phyloP scores from a whole-genome alignment of 2,329 filamentous ascomycete species.

The Metarhizium album region DNA sequence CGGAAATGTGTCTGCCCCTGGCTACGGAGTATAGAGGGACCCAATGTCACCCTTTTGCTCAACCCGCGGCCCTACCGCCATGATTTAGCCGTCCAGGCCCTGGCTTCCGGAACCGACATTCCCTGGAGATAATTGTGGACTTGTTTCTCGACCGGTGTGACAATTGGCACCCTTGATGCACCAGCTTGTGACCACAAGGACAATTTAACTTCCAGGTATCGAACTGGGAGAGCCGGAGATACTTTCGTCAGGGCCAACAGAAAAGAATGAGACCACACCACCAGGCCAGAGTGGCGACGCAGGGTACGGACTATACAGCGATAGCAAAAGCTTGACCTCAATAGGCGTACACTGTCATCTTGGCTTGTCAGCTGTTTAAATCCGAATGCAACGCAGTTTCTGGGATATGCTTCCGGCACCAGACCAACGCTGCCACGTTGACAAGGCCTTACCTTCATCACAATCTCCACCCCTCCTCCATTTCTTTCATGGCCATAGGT shows the following conservation, averaged over 20 bases:
- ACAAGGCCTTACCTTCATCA: conserved; percentile 4
- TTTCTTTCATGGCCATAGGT: not conserved
- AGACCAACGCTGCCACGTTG: conserved; percentile 20
- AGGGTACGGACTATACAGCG: not conserved
- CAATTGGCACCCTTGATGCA: not conserved
- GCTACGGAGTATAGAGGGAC: not conserved
- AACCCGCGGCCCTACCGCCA: not conserved
- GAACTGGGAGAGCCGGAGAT: not conserved
- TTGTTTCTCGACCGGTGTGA: not conserved
- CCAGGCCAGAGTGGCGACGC: not conserved
- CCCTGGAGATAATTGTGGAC: not conserved
- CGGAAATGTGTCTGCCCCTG: not conserved
- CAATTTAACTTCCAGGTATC: not conserved
- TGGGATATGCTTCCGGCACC: conserved; percentile 6
- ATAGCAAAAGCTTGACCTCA: not conserved
- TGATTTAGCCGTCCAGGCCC: not conserved
- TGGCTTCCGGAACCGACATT: not conserved
- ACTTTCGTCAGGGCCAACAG: not conserved
- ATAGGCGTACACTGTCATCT: not conserved
- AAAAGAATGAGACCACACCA: not conserved
- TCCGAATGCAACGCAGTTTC: conserved; percentile 2
- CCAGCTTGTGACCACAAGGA: not conserved
- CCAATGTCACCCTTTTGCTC: not conserved
- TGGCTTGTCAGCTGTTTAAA: not conserved
- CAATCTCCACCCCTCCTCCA: conserved; percentile 5